Evolutionary conservation across 2,329 filamentous ascomycete genomes (phyloP).

Genomic region (Fusarium sp.): DNA sequence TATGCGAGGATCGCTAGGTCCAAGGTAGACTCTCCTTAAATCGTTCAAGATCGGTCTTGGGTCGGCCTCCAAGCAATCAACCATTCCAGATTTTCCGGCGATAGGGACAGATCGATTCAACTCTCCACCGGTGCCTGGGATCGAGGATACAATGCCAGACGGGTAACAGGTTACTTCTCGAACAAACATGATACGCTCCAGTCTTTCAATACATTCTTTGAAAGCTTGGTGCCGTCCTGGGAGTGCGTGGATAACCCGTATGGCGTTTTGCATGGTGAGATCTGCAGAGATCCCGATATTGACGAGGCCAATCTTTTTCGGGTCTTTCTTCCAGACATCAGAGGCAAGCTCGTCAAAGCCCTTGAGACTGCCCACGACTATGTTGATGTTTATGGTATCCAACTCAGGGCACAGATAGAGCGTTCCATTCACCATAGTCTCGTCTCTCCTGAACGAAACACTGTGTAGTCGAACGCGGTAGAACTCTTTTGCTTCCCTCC

Average conservation of each 20-base stretch:
- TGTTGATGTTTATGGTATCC: fast-evolving
- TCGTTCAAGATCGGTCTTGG: neutral
- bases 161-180: neutral
- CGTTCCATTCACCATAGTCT: neutral
- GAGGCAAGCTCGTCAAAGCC: neutral
- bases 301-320: neutral
- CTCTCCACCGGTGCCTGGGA: neutral
- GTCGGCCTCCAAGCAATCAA: neutral
- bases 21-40: neutral
- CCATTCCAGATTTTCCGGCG: too few species aligned
- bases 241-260: fast-evolving
- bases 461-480: neutral
- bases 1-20: neutral
- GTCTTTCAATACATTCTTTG: neutral
- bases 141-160: too few species aligned
- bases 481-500: neutral
- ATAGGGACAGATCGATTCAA: neutral
- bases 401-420: neutral
- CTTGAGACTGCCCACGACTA: fast-evolving
- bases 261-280: neutral
- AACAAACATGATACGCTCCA: neutral
- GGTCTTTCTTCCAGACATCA: neutral
- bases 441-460: fast-evolving
- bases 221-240: neutral
- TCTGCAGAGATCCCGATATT: neutral